phyloP scores from a whole-genome alignment of 176 grass and related monocot species.

The Thalia dealbata region DNA sequence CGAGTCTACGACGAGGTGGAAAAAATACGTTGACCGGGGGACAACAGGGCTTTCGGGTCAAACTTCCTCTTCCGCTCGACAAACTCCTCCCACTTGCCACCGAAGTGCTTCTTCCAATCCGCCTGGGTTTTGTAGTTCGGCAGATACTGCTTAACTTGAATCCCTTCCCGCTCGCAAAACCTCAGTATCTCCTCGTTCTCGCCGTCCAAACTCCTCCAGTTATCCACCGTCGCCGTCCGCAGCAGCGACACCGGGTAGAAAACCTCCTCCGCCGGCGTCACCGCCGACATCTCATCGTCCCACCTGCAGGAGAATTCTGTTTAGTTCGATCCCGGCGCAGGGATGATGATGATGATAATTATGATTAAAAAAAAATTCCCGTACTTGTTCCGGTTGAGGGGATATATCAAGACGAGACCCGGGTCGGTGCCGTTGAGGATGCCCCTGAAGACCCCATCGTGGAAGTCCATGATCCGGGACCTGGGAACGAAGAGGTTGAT shows the following conservation, averaged over 20 bases:
- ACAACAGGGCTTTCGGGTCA: constrained; percentile 54
- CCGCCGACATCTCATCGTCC: constrained; percentile 37
- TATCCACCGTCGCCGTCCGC: constrained; percentile 22
- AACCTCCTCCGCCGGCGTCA: constrained; percentile 42
- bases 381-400: constrained; percentile 1
- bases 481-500: not conserved
- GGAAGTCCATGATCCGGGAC: not conserved
- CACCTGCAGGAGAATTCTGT: constrained; percentile 22
- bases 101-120: constrained; percentile 70
- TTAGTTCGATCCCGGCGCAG: too few species aligned
- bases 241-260: constrained; percentile 67
- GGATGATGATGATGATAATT: too few species aligned
- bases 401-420: not conserved
- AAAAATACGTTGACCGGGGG: constrained; percentile 45
- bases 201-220: constrained; percentile 29
- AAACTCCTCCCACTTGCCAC: constrained; percentile 43
- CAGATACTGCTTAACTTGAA: constrained; percentile 47
- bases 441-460: not conserved
- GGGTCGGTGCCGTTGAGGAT: not conserved
- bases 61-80: constrained; percentile 37
- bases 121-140: constrained; percentile 29
- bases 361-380: too few species aligned
- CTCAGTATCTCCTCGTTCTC: constrained; percentile 41
- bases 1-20: too few species aligned
- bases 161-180: constrained; percentile 42